Evolutionary conservation across 495 filamentous ascomycete species (phyloP).

Genomic region (Aspergillus saccharolyticus): DNA sequence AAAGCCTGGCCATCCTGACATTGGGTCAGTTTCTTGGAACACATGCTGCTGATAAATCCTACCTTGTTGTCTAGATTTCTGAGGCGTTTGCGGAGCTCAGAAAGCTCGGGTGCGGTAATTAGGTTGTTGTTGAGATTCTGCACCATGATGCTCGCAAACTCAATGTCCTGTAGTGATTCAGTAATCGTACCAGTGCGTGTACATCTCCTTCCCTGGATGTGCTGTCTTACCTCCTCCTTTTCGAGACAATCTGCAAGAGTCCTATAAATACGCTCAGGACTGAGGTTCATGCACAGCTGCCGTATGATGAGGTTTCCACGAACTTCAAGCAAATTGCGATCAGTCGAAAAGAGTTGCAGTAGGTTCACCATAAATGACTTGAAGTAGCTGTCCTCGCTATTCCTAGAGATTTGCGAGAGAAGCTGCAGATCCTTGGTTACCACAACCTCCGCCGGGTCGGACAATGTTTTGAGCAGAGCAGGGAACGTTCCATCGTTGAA

Average conservation of each 20-base stretch:
- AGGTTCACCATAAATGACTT: conserved; percentile 97
- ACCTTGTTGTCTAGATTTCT: conserved; percentile 85
- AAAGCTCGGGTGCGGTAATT: conserved; percentile 92
- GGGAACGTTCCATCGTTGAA: conserved; percentile 98
- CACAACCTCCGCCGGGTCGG: conserved; percentile 91
- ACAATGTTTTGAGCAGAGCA: conserved; percentile 91
- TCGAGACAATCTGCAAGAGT: conserved; percentile 95
- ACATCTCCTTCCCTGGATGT: no score
- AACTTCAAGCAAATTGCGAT: conserved; percentile 83
- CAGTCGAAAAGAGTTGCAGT: conserved; percentile 90
- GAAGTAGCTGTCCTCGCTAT: conserved; percentile 96
- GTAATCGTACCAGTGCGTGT: no score
- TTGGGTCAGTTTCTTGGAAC: conserved; percentile 11
- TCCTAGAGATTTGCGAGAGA: conserved; percentile 89
- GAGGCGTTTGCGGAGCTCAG: conserved; percentile 83
- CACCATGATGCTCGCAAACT: conserved; percentile 99
- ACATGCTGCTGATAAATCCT: conserved; percentile 4
- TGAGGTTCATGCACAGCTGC: conserved; percentile 87
- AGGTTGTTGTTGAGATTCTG: conserved; percentile 99
- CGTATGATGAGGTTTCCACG: conserved; percentile 94
- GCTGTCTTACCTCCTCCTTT: conserved; percentile 69
- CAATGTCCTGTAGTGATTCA: conserved; percentile 59
- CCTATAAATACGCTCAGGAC: conserved; percentile 91
- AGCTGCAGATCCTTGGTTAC: conserved; percentile 94
- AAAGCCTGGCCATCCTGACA: conserved; percentile 84